These are phyloP conservation scores for Sinapis alba DNA, from an alignment of 441 rosid genomes.

Conservation along the genomic window DNA sequence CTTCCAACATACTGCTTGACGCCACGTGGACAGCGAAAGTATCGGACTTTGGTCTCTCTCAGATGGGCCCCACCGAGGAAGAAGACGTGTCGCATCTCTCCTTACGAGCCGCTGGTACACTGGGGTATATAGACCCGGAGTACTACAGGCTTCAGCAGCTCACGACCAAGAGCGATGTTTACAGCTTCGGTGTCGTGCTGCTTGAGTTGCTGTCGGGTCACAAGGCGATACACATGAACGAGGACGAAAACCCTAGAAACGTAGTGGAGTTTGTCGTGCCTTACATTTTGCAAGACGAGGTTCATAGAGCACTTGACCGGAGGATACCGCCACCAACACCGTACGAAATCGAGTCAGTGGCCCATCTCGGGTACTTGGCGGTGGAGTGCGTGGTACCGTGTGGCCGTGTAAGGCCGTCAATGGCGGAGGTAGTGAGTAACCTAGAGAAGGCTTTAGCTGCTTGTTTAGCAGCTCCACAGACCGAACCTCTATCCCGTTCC, in stretches of 20 bases:
- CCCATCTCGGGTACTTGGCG: slow-evolving; percentile 60
- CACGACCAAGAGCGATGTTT: slow-evolving; percentile 74
- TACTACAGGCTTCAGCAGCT: slow-evolving; percentile 72
- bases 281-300: slow-evolving; percentile 59
- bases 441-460: slow-evolving; percentile 62
- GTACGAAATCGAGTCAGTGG: slow-evolving; percentile 71
- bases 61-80: slow-evolving; percentile 52
- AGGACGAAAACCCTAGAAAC: slow-evolving; percentile 56
- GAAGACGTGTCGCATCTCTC: slow-evolving; percentile 65
- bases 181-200: slow-evolving; percentile 76
- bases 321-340: slow-evolving; percentile 73
- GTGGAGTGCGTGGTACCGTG: slow-evolving; percentile 55
- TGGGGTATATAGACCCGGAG: slow-evolving; percentile 86
- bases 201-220: slow-evolving; percentile 65
- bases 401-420: slow-evolving; percentile 67
- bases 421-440: slow-evolving; percentile 56
- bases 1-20: slow-evolving; percentile 72
- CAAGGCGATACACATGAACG: slow-evolving; percentile 68
- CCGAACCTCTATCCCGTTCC: slow-evolving; percentile 47
- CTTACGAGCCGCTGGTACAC: slow-evolving; percentile 67
- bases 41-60: slow-evolving; percentile 78
- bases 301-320: slow-evolving; percentile 64
- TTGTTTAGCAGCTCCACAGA: slow-evolving; percentile 42
- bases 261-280: slow-evolving; percentile 71
- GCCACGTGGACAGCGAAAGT: slow-evolving; percentile 65